Percentiles rank a stretch among this genome's conserved stretches.
Evolutionary conservation across 1,284 basidiomycete species (phyloP).

Genomic region (Rhizoctonia solani): DNA sequence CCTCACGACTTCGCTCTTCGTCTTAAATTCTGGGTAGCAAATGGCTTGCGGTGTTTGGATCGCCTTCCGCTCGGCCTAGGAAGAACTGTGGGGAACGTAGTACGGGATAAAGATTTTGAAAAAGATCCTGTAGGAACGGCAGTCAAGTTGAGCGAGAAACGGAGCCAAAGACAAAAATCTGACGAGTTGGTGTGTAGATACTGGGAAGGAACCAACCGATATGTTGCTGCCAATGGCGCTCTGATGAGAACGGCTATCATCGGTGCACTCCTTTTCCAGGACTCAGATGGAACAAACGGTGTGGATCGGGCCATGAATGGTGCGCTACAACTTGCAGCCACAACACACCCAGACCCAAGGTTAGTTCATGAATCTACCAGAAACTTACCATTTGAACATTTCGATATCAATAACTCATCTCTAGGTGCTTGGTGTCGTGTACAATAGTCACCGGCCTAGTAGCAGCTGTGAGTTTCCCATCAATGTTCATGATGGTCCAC

Average conservation of each 20-base stretch:
- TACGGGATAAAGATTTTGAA: conserved; percentile 9
- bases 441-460: conserved; percentile 31
- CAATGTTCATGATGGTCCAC: neutral
- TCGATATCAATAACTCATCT: neutral
- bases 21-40: conserved; percentile 31
- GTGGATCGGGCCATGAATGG: conserved; percentile 16
- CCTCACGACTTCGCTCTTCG: conserved; percentile 29
- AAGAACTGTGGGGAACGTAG: conserved; percentile 33
- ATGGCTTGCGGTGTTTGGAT: conserved; percentile 32
- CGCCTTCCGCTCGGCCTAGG: conserved; percentile 34
- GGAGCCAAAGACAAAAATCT: neutral
- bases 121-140: conserved; percentile 26
- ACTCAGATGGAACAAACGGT: conserved; percentile 3
- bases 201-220: conserved; percentile 25
- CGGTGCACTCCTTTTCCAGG: conserved; percentile 20
- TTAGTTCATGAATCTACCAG: neutral
- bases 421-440: conserved; percentile 31
- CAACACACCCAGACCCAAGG: conserved; percentile 34
- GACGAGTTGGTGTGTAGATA: neutral
- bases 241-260: conserved; percentile 32
- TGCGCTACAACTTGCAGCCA: conserved; percentile 28
- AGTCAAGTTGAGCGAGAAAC: neutral
- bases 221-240: conserved; percentile 33
- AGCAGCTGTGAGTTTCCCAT: conserved; percentile 12
- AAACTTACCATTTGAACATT: neutral